A percentile compares a stretch with the other conserved stretches of the same genome.
These are phyloP conservation scores for Rhodocollybia butyracea DNA, from an alignment of 768 basidiomycete genomes.

Conservation along the genomic window DNA sequence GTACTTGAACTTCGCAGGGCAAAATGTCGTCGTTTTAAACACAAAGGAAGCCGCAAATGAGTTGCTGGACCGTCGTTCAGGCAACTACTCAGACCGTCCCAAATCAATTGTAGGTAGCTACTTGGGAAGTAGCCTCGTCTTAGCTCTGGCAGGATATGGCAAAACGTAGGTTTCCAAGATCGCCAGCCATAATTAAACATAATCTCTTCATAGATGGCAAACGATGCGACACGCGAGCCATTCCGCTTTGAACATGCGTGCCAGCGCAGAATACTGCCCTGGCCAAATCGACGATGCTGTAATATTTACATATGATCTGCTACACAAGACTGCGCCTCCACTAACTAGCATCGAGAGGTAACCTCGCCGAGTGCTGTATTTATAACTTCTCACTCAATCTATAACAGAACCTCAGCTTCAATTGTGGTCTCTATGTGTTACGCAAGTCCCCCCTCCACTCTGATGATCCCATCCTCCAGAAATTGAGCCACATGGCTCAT, in stretches of 20 bases:
- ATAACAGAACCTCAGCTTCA: background rate
- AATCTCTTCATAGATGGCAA: background rate
- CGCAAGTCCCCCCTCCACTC: background rate
- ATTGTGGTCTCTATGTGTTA: constrained; percentile 1
- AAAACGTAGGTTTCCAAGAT: background rate
- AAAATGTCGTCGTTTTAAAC: constrained; percentile 7
- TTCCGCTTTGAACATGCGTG: background rate
- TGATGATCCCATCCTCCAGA: background rate
- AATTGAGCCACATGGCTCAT: background rate
- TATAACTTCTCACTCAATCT: background rate
- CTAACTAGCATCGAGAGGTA: background rate
- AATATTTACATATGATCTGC: background rate
- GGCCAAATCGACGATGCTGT: constrained; percentile 1
- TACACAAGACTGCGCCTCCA: background rate
- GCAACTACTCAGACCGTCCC: constrained; percentile 3
- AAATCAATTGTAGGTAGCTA: background rate
- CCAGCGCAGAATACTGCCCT: background rate
- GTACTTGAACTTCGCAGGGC: constrained; percentile 4
- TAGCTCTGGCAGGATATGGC: constrained; percentile 3
- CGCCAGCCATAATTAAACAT: background rate
- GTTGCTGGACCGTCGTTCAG: constrained; percentile 1
- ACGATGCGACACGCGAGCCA: constrained; percentile 5
- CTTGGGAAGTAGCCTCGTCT: background rate
- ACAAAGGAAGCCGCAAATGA: background rate
- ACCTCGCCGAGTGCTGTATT: background rate